Conservation (phyloP, 176 grass and related monocot species). For the Bromus sterilis region DNA sequence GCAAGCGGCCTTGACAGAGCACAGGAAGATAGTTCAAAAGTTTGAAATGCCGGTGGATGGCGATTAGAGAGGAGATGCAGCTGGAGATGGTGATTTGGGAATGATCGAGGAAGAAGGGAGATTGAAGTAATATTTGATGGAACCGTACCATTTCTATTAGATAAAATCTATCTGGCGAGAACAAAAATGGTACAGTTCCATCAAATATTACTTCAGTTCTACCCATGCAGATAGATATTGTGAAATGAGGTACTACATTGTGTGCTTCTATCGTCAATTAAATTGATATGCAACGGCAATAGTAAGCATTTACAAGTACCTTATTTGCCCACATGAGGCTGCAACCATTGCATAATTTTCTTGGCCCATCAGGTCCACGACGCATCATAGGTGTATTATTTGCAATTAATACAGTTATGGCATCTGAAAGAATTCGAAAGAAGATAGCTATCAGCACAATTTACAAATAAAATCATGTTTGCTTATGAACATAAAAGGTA, state of each 20-base stretch:
- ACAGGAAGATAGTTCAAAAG: too few species aligned
- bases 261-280: not conserved
- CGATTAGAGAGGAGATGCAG: too few species aligned
- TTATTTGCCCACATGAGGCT: conserved; percentile 99
- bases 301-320: conserved; percentile 35
- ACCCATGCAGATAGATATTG: not conserved
- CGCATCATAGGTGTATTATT: conserved; percentile 94
- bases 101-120: too few species aligned
- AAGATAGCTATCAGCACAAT: not conserved
- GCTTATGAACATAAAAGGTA: conserved; percentile 1
- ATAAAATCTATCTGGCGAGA: not conserved
- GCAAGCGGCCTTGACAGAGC: too few species aligned
- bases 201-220: not conserved
- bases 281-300: not conserved
- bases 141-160: not conserved
- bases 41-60: too few species aligned
- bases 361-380: conserved; percentile 90
- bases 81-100: too few species aligned
- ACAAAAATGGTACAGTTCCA: not conserved
- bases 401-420: conserved; percentile 80
- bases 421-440: conserved; percentile 50
- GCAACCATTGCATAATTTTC: conserved; percentile 94
- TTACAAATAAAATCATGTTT: not conserved
- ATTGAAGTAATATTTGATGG: not conserved
- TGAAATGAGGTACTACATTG: not conserved